phyloP scores from a whole-genome alignment of 179 eudicot species.

The Gypsophila paniculata region DNA sequence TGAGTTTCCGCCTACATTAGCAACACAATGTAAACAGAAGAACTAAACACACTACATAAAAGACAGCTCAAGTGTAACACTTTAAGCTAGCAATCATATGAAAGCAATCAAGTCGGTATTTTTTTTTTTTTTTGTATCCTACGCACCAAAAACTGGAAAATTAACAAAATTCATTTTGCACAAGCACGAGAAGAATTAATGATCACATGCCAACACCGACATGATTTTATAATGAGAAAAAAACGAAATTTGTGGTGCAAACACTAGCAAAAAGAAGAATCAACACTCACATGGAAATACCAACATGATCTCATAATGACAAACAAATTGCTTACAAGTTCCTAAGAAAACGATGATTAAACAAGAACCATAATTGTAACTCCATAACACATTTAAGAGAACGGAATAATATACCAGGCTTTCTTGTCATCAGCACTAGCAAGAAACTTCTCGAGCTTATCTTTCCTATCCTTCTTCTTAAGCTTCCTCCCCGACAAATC shows the following conservation, averaged over 20 bases:
- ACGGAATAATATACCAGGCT: constrained; percentile 54
- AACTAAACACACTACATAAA: background rate
- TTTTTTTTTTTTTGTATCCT: background rate
- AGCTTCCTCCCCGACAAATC: constrained; percentile 80
- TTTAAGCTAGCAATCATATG: background rate
- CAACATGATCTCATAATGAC: background rate
- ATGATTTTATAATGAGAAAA: background rate
- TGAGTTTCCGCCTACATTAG: constrained; percentile 58
- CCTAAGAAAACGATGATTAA: background rate
- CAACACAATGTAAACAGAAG: background rate
- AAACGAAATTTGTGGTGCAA: too few species aligned
- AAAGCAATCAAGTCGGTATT: background rate
- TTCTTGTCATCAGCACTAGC: constrained; percentile 66
- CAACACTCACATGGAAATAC: too few species aligned
- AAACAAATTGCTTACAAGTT: background rate
- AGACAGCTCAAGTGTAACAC: constrained; percentile 3
- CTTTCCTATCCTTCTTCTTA: constrained; percentile 73
- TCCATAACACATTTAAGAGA: background rate
- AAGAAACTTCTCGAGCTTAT: constrained; percentile 57
- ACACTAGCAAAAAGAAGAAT: too few species aligned
- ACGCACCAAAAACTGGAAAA: background rate
- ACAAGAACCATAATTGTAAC: background rate
- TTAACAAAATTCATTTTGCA: background rate
- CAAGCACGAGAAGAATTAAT: background rate
- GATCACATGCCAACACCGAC: background rate